phyloP scores from a whole-genome alignment of 1,139 yeast genomes.

The Arxiozyma telluris region DNA sequence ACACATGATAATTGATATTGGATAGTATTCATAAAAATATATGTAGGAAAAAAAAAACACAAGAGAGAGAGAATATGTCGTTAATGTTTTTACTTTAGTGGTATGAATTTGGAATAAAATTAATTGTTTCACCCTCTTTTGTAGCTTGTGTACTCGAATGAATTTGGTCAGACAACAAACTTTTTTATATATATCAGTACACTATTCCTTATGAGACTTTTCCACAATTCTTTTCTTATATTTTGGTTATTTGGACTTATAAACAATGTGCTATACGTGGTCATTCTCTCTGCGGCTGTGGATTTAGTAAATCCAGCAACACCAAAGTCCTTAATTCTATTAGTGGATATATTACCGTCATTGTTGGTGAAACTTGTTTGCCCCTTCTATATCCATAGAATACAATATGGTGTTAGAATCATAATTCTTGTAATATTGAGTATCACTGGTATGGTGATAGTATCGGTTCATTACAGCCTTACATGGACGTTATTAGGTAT shows the following conservation, averaged over 20 bases:
- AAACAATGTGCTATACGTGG: slow-evolving; percentile 84
- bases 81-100: no score
- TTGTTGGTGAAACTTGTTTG: slow-evolving; percentile 61
- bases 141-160: neutral
- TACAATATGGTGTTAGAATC: slow-evolving; percentile 54
- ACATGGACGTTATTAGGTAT: slow-evolving; percentile 53
- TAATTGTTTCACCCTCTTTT: no score
- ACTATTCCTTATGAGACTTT: neutral
- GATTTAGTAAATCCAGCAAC: slow-evolving; percentile 77
- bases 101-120: no score
- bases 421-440: slow-evolving; percentile 50
- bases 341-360: slow-evolving; percentile 84
- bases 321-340: slow-evolving; percentile 77
- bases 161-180: neutral
- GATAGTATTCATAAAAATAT: no score
- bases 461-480: slow-evolving; percentile 38
- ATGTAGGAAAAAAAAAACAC: no score
- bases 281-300: slow-evolving; percentile 82
- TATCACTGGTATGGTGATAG: slow-evolving; percentile 63
- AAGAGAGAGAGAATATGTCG: no score
- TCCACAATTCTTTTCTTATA: slow-evolving; percentile 33
- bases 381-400: slow-evolving; percentile 66
- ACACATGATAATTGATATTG: no score
- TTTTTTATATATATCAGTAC: no score
- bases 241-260: slow-evolving; percentile 82